phyloP scores from a whole-genome alignment of 1,284 basidiomycete genomes.

The Heterobasidion parviporum region DNA sequence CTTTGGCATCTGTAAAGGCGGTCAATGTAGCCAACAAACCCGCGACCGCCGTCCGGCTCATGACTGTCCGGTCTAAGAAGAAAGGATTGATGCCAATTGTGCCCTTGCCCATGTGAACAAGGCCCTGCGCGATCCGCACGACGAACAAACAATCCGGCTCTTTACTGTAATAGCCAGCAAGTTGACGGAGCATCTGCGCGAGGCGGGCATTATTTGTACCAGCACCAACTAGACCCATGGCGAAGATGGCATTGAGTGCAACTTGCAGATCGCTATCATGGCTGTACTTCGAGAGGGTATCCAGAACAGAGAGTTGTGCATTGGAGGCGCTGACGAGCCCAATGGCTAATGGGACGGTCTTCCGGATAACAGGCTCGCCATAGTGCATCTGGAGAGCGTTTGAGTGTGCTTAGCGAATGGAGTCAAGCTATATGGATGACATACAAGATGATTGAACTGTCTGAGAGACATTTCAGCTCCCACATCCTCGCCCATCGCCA shows the following conservation, averaged over 20 bases:
- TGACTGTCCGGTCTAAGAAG: slow-evolving; percentile 88
- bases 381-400: slow-evolving; percentile 83
- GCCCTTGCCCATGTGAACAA: slow-evolving; percentile 99
- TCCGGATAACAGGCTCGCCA: slow-evolving; percentile 89
- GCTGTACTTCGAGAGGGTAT: slow-evolving; percentile 98
- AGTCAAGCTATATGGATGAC: slow-evolving; percentile 16
- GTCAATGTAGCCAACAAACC: slow-evolving; percentile 85
- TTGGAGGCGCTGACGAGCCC: slow-evolving; percentile 94
- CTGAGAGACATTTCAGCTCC: slow-evolving; percentile 95
- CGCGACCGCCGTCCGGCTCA: slow-evolving; percentile 87
- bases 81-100: slow-evolving; percentile 98
- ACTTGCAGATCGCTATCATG: slow-evolving; percentile 98
- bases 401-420: background rate
- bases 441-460: slow-evolving; percentile 89
- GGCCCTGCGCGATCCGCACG: slow-evolving; percentile 92
- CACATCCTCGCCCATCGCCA: slow-evolving; percentile 98
- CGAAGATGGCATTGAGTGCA: slow-evolving; percentile 95
- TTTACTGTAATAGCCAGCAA: slow-evolving; percentile 96
- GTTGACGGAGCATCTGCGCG: slow-evolving; percentile 94
- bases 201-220: slow-evolving; percentile 98
- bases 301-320: slow-evolving; percentile 91
- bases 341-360: slow-evolving; percentile 92
- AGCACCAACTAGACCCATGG: slow-evolving; percentile 97
- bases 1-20: slow-evolving; percentile 90
- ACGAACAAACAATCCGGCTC: slow-evolving; percentile 97